Base-by-base conservation (phyloP, 2,329 filamentous ascomycete genomes). In the Aspergillus bombycis region DNA sequence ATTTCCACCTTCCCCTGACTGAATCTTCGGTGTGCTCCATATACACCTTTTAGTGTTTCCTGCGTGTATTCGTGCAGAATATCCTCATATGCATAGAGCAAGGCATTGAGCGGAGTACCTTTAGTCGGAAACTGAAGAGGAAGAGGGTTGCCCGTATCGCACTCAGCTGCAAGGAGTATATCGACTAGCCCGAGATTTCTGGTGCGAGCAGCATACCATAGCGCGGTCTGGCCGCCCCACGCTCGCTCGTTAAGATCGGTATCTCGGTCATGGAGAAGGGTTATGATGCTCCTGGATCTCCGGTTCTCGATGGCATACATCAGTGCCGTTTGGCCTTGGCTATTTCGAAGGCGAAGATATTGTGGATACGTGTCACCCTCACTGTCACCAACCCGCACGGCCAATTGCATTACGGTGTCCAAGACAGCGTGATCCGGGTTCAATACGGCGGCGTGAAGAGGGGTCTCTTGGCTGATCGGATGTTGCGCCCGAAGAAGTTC, bases 381-480 rank as follows among this genome's bases (percentile, higher is more conserved):
- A 23, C 11, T 36, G n/a, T 38, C 11, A 10, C 11, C 9, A 7
- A n/a, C n/a, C 52, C 9, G 19, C 14, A 5, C 16, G 3, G 14
- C 52, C 11, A 19, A 2, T 16, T 55, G 16, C 32, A 55, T 8
- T 12, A 55, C 9, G 2, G 21, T 6, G 21, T 36, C n/a, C n/a
- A 55, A 23, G 10, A 38, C n/a, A 26, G 30, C 19, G 8, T 34
- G 11, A 12, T 38, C 32, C 6, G n/a, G 8, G 32, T 55, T 55
- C n/a, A 55, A 36, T 8, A 55, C 52, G 21, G 52, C 52, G 34
- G 32, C 52, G 14, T 55, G 52, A 21, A 55, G 52, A 55, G 34
- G 6, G 4, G 52, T 55, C 10, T 26, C 23, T 19, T 19, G 5
- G 6, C 6, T 36, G 6, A 9, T 12, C 10, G 32, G 52, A 14